Base-by-base conservation (phyloP, 768 basidiomycete species). In the Rickenella mellea region DNA sequence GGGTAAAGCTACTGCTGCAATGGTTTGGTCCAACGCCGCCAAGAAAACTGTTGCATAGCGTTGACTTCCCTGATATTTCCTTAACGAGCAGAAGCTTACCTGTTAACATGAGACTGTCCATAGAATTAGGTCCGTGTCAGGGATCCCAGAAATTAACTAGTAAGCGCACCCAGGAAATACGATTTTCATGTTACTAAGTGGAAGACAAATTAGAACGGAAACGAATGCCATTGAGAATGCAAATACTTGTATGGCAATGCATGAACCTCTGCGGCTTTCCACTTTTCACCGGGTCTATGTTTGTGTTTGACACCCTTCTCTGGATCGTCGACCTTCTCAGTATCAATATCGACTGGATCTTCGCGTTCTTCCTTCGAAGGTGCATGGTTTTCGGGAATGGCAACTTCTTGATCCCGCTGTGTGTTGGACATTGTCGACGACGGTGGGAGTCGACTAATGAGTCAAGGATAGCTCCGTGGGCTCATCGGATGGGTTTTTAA, bases 231-330 rank as follows among this genome's bases (percentile, higher is more conserved):
- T 12, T 12, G 15, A 31, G 15, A 31, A 31, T 12, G 31, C 37
- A 77, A 53, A 10, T 63, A 59, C 50, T 77, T 77, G 45, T 73
- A 64, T 6, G 78, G 78, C 17, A 80, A 49, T 8, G 68, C 60
- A 22, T 78, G 76, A 12, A 68, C 64, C 47, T 80, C 78, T 40
- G 66, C 58, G 5, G 55, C 55, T 44, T 68, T 71, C n/a, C n/a
- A n/a, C n/a, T n/a, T n/a, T n/a, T n/a, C n/a, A n/a, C n/a, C n/a
- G n/a, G n/a, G n/a, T n/a, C n/a, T n/a, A n/a, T n/a, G n/a, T n/a
- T n/a, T n/a, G n/a, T n/a, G n/a, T n/a, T n/a, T n/a, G n/a, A n/a
- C n/a, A n/a, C n/a, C n/a, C n/a, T n/a, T n/a, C n/a, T n/a, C n/a
- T n/a, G n/a, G n/a, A n/a, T n/a, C n/a, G n/a, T n/a, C n/a, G n/a